These are phyloP conservation scores for Scytalidium lignicola DNA, from an alignment of 2,329 filamentous ascomycete species.

Conservation along the genomic window DNA sequence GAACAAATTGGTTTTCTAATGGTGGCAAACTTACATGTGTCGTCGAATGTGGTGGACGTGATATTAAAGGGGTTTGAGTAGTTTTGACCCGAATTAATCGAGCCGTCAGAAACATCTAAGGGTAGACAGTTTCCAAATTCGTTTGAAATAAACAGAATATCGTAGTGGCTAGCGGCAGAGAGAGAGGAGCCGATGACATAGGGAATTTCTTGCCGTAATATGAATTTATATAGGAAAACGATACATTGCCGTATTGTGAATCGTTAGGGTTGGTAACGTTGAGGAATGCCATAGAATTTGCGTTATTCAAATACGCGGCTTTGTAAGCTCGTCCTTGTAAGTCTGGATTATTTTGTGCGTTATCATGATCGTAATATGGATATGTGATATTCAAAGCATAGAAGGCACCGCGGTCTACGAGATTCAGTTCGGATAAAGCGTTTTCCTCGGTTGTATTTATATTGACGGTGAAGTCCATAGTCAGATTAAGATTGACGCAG, in stretches of 20 bases:
- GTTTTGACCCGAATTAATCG: not conserved
- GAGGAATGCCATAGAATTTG: slow-evolving; percentile 32
- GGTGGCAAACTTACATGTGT: slow-evolving; percentile 12
- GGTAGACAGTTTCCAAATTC: slow-evolving; percentile 4
- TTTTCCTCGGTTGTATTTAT: slow-evolving; percentile 1
- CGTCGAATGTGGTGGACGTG: slow-evolving; percentile 18
- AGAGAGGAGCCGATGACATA: no score
- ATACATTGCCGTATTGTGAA: slow-evolving; percentile 1
- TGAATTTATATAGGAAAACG: slow-evolving; percentile 35
- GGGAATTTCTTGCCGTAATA: slow-evolving; percentile 30
- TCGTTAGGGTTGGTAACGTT: slow-evolving; percentile 31
- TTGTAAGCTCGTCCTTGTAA: slow-evolving; percentile 36
- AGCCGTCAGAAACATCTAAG: not conserved
- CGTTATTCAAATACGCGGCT: slow-evolving; percentile 38
- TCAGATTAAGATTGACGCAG: slow-evolving; percentile 39
- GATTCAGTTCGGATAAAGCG: slow-evolving; percentile 19
- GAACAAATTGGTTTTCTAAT: not conserved
- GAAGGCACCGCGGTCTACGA: slow-evolving; percentile 41
- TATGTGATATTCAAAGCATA: slow-evolving; percentile 30
- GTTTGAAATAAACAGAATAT: slow-evolving; percentile 5
- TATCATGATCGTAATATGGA: slow-evolving; percentile 25
- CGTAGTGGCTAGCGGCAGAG: not conserved
- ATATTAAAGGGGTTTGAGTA: slow-evolving; percentile 30
- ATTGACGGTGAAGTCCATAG: slow-evolving; percentile 34
- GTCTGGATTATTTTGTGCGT: slow-evolving; percentile 32